Base-by-base conservation (phyloP, 1,139 yeast genomes). In the Magnusiomyces paraingens region DNA sequence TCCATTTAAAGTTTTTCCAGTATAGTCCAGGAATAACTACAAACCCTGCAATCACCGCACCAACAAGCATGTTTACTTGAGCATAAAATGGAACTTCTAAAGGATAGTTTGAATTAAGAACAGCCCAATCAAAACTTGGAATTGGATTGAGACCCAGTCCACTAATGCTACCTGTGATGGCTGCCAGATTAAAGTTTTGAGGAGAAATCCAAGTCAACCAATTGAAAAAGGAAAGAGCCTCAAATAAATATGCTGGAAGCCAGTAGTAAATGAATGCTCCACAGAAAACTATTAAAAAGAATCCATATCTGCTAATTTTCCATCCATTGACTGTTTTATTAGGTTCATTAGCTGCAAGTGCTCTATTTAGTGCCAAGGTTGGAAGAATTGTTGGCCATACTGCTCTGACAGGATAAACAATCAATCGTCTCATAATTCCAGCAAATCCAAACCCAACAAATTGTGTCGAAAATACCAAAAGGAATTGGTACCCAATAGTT, bases 151-250 rank as follows among this genome's bases (percentile, higher is more conserved):
- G 60, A 1, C 86, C 86, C 17, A 82, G 65, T 11, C 86, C 86
- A 15, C 61, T 50, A 10, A 61, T 58, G 2, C 75, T 65, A 1
- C 88, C 88, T 1, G 83, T 79, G 47, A 83, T 70, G 21, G 69
- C 69, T 1, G 82, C 83, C 43, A 82, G 66, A 58, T 77, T 73
- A 59, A 75, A 70, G 63, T 80, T 81, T 39, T 75, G 62, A 14
- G 85, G 86, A 5, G 72, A 67, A 53, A 81, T 80, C 86, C 86
- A 82, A 3, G 82, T 74, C 64, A 78, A 73, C 85, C 86, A 82
- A 63, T 78, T 79, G 69, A 82, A 81, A 15, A 69, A 67, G 1
- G 80, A 72, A 17, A 80, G 64, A 0, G 81, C 82, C 42, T 66
- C 65, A 64, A 80, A 79, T 6, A 80, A 61, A 57, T 75, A 79